Evolutionary conservation across 768 basidiomycete species (phyloP), one percentile per base, ranked within the genome.

Genomic region (Dentipellis fragilis): DNA sequence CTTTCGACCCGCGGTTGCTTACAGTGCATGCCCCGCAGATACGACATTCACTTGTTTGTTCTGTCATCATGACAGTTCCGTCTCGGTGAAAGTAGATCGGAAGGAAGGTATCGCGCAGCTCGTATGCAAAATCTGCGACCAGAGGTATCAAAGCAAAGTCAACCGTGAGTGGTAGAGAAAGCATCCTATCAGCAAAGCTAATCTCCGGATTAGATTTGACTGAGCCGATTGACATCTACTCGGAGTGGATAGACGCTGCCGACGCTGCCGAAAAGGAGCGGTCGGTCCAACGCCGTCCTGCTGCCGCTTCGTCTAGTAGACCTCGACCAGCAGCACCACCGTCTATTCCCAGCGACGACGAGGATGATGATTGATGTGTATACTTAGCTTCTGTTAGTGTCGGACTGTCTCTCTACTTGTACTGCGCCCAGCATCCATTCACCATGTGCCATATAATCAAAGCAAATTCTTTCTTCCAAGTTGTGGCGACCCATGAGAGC

Each of bases 231-330:
- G 90, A 93, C 68, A 88, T 93, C 34, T 93, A 91, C 67, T 90
- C 89, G 7, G 88, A 90, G 66, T 93, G 90, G 90, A 89, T 92
- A 59, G 89, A 91, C 66, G 89, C 89, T 50, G 87, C 88, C 6
- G 89, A 91, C 66, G 84, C 86, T 9, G 89, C 88, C 36, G 85
- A 89, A 66, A 78, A 74, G 57, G 81, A 85, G 4, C 53, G 54
- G 29, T 55, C 53, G 19, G 64, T 72, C 22, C 66, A 72, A 36
- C 80, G 81, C 39, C 79, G 83, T 45, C 75, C 80, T 2, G 71
- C 68, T 37, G 76, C 74, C 23, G 29, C 29, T 29, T 75, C 83
- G 3, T 89, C 87, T 0, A 77, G 76, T 51, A 68, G 75, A 62
- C 61, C 66, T 17, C 64, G 61, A n/a, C 70, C 69, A 0, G 67